Evolutionary conservation across 2,329 filamentous ascomycete genomes (phyloP).

Genomic region (Cadophora gregata): DNA sequence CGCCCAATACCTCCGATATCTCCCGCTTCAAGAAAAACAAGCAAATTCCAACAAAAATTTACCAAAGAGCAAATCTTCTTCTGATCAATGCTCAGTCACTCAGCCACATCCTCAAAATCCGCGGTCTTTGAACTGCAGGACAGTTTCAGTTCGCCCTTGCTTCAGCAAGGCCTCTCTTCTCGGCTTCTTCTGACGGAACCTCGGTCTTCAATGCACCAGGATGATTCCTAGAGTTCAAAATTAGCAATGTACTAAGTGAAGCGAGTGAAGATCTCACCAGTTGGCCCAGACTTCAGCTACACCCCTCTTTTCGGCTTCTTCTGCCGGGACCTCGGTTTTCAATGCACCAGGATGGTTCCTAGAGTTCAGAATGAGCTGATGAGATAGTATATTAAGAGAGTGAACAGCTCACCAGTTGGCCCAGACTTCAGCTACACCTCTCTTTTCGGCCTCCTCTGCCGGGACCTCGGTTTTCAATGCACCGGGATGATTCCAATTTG

Average conservation of each 20-base stretch:
- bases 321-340: not conserved
- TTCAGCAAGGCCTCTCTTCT: not conserved
- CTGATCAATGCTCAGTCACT: not conserved
- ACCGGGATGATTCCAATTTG: not conserved
- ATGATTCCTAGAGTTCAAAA: not conserved
- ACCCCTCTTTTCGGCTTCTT: not conserved
- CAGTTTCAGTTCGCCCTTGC: not conserved
- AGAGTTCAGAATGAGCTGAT: not conserved
- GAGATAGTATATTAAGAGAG: not conserved
- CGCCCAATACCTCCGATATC: not conserved
- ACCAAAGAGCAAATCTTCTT: not conserved
- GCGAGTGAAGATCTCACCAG: not conserved
- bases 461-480: not conserved
- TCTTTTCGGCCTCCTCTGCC: not conserved
- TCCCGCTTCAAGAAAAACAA: not conserved
- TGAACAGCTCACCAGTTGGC: not conserved
- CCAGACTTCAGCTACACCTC: slow-evolving; percentile 2
- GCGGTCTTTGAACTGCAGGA: not conserved
- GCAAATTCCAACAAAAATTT: not conserved
- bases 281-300: slow-evolving; percentile 1
- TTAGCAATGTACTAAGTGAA: not conserved
- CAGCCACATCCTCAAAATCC: not conserved
- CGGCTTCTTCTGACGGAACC: not conserved
- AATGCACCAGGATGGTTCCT: not conserved
- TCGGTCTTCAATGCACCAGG: not conserved